phyloP scores from a whole-genome alignment of 1,284 basidiomycete species.

The Cutaneotrichosporon cavernicola region DNA sequence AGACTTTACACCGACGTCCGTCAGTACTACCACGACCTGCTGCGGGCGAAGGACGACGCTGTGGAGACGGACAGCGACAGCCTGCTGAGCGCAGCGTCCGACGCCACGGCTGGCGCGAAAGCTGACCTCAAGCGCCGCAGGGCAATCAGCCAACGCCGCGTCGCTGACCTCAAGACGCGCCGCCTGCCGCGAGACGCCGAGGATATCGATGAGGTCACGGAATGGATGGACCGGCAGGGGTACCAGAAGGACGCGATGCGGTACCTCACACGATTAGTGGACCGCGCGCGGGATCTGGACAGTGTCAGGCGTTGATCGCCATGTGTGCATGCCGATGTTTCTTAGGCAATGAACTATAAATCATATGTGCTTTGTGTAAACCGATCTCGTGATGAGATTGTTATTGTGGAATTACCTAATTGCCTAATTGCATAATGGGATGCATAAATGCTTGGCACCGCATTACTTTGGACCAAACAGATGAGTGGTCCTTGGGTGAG shows the following conservation, averaged over 20 bases:
- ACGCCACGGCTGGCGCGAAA: conserved; percentile 24
- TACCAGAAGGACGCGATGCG: conserved; percentile 56
- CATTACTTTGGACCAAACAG: no score
- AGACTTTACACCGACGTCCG: conserved; percentile 32
- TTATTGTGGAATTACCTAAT: no score
- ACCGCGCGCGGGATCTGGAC: neutral
- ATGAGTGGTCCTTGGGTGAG: no score
- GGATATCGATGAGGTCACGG: conserved; percentile 72
- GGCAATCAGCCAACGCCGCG: conserved; percentile 19
- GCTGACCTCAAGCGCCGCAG: conserved; percentile 12
- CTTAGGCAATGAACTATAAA: no score
- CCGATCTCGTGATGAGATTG: no score
- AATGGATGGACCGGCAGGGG: conserved; percentile 73
- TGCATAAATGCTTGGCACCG: no score
- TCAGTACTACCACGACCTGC: conserved; percentile 34
- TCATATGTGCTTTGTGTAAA: no score
- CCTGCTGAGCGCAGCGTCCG: conserved; percentile 12
- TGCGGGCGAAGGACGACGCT: conserved; percentile 25
- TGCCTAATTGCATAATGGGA: no score
- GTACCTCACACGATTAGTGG: neutral
- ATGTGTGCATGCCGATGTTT: no score
- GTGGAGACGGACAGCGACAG: conserved; percentile 9
- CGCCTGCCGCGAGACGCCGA: conserved; percentile 30
- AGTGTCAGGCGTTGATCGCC: neutral
- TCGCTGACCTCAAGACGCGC: conserved; percentile 23